phyloP scores from a whole-genome alignment of 768 basidiomycete genomes.

The Boletus reticulatus region DNA sequence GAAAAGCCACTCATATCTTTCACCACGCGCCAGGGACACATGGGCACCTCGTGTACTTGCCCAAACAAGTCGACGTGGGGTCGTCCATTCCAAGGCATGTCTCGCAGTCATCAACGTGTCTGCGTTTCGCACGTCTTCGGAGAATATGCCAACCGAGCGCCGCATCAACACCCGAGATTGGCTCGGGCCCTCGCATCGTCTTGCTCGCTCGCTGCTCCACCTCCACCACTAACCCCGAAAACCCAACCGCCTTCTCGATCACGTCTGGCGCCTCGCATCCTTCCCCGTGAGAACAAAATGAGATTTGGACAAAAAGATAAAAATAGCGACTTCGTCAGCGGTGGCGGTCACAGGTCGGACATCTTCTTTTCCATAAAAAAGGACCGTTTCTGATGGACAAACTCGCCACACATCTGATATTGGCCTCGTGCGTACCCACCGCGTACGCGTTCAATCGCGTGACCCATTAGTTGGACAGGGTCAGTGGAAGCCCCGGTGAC shows the following conservation, averaged over 20 bases:
- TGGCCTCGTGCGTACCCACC: constrained; percentile 17
- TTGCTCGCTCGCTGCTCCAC: background rate
- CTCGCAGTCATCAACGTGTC: background rate
- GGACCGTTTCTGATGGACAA: constrained; percentile 12
- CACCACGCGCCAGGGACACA: background rate
- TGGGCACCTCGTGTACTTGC: constrained; percentile 6
- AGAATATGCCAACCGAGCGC: constrained; percentile 22
- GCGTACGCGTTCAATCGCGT: constrained; percentile 22
- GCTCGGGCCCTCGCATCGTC: background rate
- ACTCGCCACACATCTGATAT: constrained; percentile 30
- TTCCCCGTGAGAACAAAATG: background rate
- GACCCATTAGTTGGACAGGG: constrained; percentile 18
- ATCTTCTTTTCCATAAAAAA: constrained; percentile 23
- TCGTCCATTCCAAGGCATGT: background rate
- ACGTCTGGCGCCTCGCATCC: constrained; percentile 7
- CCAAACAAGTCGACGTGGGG: background rate
- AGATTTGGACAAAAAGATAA: background rate
- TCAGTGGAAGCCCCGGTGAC: constrained; percentile 15
- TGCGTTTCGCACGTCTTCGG: background rate
- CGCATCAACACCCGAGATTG: background rate
- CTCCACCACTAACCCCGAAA: background rate
- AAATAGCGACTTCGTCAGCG: constrained; percentile 3
- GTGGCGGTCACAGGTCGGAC: constrained; percentile 35
- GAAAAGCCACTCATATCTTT: background rate
- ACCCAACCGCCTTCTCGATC: background rate